Evolutionary conservation across 495 filamentous ascomycete genomes (phyloP).

Genomic region (Podospora comata): DNA sequence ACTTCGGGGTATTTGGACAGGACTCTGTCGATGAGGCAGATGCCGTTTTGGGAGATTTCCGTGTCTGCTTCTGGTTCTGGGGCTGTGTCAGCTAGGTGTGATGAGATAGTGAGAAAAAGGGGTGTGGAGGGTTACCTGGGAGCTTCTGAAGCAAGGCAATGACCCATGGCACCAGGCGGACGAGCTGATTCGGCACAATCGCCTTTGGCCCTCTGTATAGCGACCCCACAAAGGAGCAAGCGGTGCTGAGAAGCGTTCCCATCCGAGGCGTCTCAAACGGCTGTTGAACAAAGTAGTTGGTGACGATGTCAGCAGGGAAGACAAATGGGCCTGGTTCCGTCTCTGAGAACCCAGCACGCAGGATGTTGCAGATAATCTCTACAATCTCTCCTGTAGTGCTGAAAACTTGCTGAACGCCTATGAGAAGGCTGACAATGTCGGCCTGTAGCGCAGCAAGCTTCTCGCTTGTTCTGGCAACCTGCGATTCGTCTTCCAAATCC

Average conservation of each 20-base stretch:
- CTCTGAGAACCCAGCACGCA: slow-evolving; percentile 78
- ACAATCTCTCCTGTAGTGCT: slow-evolving; percentile 64
- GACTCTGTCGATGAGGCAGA: slow-evolving; percentile 66
- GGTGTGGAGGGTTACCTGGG: slow-evolving; percentile 46
- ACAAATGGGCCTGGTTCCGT: slow-evolving; percentile 72
- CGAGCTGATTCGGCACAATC: slow-evolving; percentile 44
- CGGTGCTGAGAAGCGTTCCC: slow-evolving; percentile 72
- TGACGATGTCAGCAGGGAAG: slow-evolving; percentile 65
- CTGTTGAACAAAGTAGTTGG: slow-evolving; percentile 65
- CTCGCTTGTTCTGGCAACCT: slow-evolving; percentile 1
- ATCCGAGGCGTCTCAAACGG: slow-evolving; percentile 63
- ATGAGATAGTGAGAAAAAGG: neutral
- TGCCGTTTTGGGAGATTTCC: slow-evolving; percentile 72
- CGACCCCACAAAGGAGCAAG: slow-evolving; percentile 68
- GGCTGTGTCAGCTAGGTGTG: too few relatives aligned
- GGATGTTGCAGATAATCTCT: slow-evolving; percentile 70
- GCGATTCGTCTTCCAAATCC: slow-evolving; percentile 54
- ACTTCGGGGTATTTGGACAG: slow-evolving; percentile 61
- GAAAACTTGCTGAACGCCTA: slow-evolving; percentile 52
- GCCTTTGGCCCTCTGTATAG: slow-evolving; percentile 51
- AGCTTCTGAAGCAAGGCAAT: slow-evolving; percentile 61
- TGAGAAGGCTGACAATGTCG: slow-evolving; percentile 56
- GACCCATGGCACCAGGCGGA: slow-evolving; percentile 60
- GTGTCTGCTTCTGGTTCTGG: slow-evolving; percentile 65
- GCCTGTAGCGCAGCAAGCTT: slow-evolving; percentile 26